phyloP scores from a whole-genome alignment of 345 rosid species.

The Euphorbia tirucalli region DNA sequence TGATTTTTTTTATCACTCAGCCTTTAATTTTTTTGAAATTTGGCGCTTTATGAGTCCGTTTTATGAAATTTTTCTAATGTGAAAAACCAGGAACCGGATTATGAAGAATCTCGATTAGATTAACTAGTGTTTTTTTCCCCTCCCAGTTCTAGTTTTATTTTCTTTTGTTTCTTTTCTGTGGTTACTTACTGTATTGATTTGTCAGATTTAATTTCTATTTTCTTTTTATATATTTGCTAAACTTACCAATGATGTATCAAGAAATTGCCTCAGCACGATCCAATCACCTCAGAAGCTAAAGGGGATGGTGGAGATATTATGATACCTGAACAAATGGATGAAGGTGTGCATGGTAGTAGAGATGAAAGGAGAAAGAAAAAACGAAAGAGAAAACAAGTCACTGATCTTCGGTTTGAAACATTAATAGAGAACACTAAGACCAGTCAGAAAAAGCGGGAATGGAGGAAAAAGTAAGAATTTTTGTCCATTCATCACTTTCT shows the following conservation, averaged over 20 bases:
- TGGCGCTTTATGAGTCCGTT: background rate
- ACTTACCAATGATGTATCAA: constrained; percentile 10
- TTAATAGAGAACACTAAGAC: constrained; percentile 28
- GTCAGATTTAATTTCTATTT: background rate
- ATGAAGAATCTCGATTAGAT: too few relatives aligned
- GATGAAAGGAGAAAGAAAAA: constrained; percentile 58
- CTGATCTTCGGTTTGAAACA: constrained; percentile 64
- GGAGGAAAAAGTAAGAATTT: constrained; percentile 55
- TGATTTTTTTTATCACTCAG: background rate
- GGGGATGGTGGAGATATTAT: constrained; percentile 18
- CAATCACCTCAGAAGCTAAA: constrained; percentile 17
- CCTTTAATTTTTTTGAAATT: background rate
- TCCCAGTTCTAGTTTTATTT: too few relatives aligned
- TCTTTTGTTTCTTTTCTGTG: too few relatives aligned
- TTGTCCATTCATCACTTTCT: background rate
- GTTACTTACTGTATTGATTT: background rate
- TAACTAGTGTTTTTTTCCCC: too few relatives aligned
- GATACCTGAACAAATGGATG: constrained; percentile 20
- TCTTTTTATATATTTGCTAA: background rate
- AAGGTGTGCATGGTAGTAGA: constrained; percentile 12
- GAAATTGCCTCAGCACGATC: constrained; percentile 24
- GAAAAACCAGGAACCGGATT: background rate
- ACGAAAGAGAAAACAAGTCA: constrained; percentile 61
- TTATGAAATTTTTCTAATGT: background rate
- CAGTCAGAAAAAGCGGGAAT: constrained; percentile 53